Evolutionary conservation across 1,284 basidiomycete genomes (phyloP).

Genomic region (Bjerkandera adusta): DNA sequence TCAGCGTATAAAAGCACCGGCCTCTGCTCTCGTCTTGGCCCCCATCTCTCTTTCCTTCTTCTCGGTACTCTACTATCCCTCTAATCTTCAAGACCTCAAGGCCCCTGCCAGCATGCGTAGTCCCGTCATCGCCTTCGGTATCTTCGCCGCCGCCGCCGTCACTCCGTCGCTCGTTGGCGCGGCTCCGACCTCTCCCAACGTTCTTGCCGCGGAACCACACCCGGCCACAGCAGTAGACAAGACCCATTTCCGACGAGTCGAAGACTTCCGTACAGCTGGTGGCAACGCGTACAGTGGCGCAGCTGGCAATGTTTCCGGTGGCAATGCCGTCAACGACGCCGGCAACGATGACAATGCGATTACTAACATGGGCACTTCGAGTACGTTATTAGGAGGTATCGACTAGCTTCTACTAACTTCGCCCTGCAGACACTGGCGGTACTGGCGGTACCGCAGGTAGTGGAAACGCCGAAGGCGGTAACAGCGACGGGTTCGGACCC

Average conservation of each 20-base stretch:
- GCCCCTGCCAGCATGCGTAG: constrained; percentile 24
- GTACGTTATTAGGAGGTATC: constrained; percentile 7
- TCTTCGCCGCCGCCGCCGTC: constrained; percentile 26
- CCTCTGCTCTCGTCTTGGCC: neutral
- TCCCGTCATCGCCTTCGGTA: constrained; percentile 27
- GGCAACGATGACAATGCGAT: constrained; percentile 11
- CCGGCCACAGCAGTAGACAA: neutral
- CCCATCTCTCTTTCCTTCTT: constrained; percentile 12
- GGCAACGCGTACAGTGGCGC: constrained; percentile 19
- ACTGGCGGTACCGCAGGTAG: constrained; percentile 12
- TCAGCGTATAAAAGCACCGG: constrained; percentile 13
- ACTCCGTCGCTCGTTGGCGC: constrained; percentile 22
- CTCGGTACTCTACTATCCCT: constrained; percentile 17
- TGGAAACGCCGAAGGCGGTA: constrained; percentile 17
- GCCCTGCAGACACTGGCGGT: constrained; percentile 14
- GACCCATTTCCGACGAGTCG: constrained; percentile 12
- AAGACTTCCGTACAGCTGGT: constrained; percentile 15
- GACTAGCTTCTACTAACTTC: neutral
- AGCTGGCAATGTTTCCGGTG: constrained; percentile 16
- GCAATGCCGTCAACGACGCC: constrained; percentile 14
- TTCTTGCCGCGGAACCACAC: neutral
- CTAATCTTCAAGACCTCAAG: constrained; percentile 12
- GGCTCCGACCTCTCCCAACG: constrained; percentile 21
- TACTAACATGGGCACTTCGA: constrained; percentile 14
- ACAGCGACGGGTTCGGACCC: constrained; percentile 15